Evolutionary conservation across 1,284 basidiomycete genomes (phyloP).

Genomic region (Naganishia cerealis): DNA sequence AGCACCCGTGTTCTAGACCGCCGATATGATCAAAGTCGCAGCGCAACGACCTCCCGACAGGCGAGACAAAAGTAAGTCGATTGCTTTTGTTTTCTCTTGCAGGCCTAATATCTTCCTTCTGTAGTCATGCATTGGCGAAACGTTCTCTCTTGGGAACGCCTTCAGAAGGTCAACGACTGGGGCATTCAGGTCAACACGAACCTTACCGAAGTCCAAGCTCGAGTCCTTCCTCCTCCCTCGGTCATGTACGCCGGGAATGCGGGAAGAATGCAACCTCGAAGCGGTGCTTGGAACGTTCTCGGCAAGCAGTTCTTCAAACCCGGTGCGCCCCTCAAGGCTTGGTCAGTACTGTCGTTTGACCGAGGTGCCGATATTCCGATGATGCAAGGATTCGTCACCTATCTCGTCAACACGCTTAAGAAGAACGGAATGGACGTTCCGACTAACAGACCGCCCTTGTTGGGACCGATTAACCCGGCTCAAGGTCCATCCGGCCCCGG

Average conservation of each 20-base stretch:
- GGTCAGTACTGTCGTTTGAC: slow-evolving; percentile 51
- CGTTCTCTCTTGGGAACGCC: slow-evolving; percentile 44
- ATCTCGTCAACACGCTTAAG: slow-evolving; percentile 38
- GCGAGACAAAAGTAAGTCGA: slow-evolving; percentile 36
- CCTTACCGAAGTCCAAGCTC: slow-evolving; percentile 49
- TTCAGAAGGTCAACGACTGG: slow-evolving; percentile 49
- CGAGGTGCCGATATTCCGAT: slow-evolving; percentile 37
- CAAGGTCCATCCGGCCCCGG: slow-evolving; percentile 14
- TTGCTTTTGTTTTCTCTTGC: too few species aligned
- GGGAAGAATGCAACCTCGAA: slow-evolving; percentile 37
- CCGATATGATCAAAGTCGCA: slow-evolving; percentile 54
- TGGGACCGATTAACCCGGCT: slow-evolving; percentile 43
- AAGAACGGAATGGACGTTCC: slow-evolving; percentile 41
- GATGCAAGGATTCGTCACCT: slow-evolving; percentile 44
- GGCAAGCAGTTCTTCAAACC: slow-evolving; percentile 45
- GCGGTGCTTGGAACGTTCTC: slow-evolving; percentile 43
- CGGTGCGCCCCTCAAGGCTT: slow-evolving; percentile 46
- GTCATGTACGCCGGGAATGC: slow-evolving; percentile 44
- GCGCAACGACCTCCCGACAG: slow-evolving; percentile 50
- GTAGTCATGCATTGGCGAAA: slow-evolving; percentile 46
- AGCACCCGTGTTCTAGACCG: slow-evolving; percentile 36
- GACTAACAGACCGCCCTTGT: slow-evolving; percentile 40
- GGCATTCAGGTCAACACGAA: slow-evolving; percentile 50
- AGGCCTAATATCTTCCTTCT: neutral
- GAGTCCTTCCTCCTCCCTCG: slow-evolving; percentile 48